Conservation (phyloP, 352 stramenopile species). For the Pythium periplocum region DNA sequence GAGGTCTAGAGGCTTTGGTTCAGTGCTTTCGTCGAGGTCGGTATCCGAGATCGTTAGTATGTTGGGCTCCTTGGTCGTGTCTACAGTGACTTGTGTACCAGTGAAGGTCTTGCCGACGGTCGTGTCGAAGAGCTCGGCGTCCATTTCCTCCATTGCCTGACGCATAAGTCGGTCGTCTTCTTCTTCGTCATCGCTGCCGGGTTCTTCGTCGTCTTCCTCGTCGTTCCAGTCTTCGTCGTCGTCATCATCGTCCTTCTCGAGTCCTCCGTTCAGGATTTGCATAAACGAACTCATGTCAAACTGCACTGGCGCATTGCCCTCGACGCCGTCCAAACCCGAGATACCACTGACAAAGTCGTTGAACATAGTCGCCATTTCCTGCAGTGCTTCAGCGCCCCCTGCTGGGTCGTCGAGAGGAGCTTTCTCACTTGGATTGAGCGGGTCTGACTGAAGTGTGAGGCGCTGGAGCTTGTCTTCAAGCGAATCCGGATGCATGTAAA, state of each 20-base stretch:
- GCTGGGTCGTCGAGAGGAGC: conserved; percentile 4
- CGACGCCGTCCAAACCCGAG: conserved; percentile 67
- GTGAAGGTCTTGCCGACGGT: conserved; percentile 59
- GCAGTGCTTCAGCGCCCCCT: conserved; percentile 54
- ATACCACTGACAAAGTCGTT: conserved; percentile 57
- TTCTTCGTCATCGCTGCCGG: conserved; percentile 13
- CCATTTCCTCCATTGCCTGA: conserved; percentile 72
- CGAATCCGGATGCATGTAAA: conserved; percentile 71
- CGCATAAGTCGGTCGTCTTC: conserved; percentile 37
- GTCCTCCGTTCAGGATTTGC: conserved; percentile 40
- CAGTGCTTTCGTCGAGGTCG: not conserved
- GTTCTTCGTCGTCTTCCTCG: conserved; percentile 27
- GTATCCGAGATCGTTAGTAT: not conserved
- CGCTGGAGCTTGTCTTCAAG: conserved; percentile 58
- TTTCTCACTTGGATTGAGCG: not conserved
- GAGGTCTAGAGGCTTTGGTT: conserved; percentile 54
- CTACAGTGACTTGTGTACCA: conserved; percentile 1
- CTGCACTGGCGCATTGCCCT: conserved; percentile 42
- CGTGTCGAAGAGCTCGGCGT: conserved; percentile 47
- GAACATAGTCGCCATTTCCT: conserved; percentile 73
- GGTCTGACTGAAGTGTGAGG: not conserved
- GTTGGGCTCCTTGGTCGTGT: conserved; percentile 13
- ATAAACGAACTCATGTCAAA: conserved; percentile 72
- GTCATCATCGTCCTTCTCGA: conserved; percentile 11
- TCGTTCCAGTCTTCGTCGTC: conserved; percentile 21